phyloP scores from a whole-genome alignment of 352 stramenopile genomes.

The Phytophthora colocasiae region DNA sequence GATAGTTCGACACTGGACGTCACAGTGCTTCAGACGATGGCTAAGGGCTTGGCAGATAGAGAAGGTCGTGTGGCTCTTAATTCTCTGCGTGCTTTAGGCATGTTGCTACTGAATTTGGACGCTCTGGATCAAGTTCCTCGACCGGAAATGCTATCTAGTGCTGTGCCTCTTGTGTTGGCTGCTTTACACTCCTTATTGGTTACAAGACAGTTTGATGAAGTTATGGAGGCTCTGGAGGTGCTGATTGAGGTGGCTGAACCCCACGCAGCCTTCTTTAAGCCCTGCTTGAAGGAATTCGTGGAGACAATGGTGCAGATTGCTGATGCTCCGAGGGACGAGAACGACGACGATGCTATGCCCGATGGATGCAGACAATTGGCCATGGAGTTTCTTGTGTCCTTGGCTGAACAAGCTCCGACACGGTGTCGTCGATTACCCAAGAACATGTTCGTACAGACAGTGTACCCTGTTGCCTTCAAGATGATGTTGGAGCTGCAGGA shows the following conservation, averaged over 20 bases:
- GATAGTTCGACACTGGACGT: conserved; percentile 47
- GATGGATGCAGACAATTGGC: conserved; percentile 81
- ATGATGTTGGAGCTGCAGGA: conserved; percentile 89
- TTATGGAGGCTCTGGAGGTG: conserved; percentile 85
- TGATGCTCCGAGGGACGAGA: conserved; percentile 45
- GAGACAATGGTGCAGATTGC: conserved; percentile 81
- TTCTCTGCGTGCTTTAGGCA: conserved; percentile 68
- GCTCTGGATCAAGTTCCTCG: conserved; percentile 56
- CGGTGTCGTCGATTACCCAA: conserved; percentile 73
- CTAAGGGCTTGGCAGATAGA: conserved; percentile 54
- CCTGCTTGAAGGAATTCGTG: conserved; percentile 61
- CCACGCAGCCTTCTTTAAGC: conserved; percentile 77
- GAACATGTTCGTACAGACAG: conserved; percentile 74
- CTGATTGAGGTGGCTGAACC: conserved; percentile 84
- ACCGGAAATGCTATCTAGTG: conserved; percentile 58
- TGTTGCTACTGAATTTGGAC: conserved; percentile 83
- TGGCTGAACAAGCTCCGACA: conserved; percentile 73
- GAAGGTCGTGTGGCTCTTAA: conserved; percentile 79
- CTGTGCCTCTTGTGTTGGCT: conserved; percentile 61
- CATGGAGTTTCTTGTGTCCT: conserved; percentile 87
- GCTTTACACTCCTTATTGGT: conserved; percentile 64
- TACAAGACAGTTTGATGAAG: conserved; percentile 62
- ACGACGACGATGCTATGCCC: conserved; percentile 37
- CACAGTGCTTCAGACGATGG: conserved; percentile 61
- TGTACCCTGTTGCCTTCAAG: conserved; percentile 83